Evolutionary conservation across 805 yeast genomes (phyloP), one percentile per base, ranked within the genome.

Genomic region (Cyberlindnera samutprakarnensis): DNA sequence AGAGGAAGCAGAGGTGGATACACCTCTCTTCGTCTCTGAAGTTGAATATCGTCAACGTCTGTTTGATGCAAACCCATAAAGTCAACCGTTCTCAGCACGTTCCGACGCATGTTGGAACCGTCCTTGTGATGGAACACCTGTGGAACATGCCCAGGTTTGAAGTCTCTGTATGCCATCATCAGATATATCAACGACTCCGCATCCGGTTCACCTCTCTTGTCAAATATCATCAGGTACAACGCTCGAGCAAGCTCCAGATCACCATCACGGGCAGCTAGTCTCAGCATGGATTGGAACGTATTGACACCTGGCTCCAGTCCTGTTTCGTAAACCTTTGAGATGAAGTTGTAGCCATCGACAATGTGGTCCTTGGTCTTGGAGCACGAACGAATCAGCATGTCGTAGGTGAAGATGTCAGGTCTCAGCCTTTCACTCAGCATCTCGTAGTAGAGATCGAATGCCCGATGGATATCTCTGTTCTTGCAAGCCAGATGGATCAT

Each of bases 191-290:
- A 37, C 2, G 52, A 37, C 22, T 43, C 45, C 4, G 35, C 29
- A 3, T 34, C 7, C 10, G 7, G 7, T 6, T n/a, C 18, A 9
- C 29, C 15, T 3, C 32, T 9, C 36, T 63, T 48, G 32, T 60
- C 59, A 37, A 59, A 54, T 36, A 70, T 60, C 39, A 66, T 66
- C 35, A 61, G 56, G 54, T 70, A 81, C 22, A 82, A 52, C 0
- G 90, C 85, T 44, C 97, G 66, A 1, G 84, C 65, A 27, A 85
- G 61, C 6, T 74, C 62, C 14, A 82, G 56, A 52, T 88, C 96
- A 0, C 94, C 92, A 47, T 87, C 87, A 37, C 66, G 65, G 0
- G 86, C 79, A n/a, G 92, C 74, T 28, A 90, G 57, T 39, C 78
- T 70, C 59, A 90, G 65, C 75, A 90, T 76, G 12, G 75, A 67